phyloP scores from a whole-genome alignment of 768 basidiomycete species.

The Boletus pseudopeckii region DNA sequence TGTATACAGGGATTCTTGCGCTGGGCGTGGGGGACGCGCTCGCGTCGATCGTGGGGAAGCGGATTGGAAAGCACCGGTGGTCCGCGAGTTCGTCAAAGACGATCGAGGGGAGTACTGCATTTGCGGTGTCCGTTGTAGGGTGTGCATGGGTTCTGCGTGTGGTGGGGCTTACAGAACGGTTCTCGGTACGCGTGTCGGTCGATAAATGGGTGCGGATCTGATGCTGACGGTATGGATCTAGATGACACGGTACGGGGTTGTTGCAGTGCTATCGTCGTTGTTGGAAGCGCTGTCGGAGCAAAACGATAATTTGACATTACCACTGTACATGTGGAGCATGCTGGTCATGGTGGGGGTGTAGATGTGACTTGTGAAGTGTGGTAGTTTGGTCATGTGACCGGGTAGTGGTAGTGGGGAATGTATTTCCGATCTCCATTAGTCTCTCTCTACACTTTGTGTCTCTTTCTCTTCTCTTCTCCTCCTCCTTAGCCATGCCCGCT shows the following conservation, averaged over 20 bases:
- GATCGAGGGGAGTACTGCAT: slow-evolving; percentile 85
- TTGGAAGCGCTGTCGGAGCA: slow-evolving; percentile 93
- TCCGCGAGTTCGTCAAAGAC: slow-evolving; percentile 83
- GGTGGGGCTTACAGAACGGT: slow-evolving; percentile 63
- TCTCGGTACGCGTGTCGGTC: slow-evolving; percentile 59
- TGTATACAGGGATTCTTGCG: slow-evolving; percentile 83
- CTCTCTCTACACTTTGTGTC: not conserved
- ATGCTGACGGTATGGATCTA: slow-evolving; percentile 35
- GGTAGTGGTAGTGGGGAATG: slow-evolving; percentile 21
- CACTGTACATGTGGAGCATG: slow-evolving; percentile 94
- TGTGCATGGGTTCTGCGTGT: slow-evolving; percentile 71
- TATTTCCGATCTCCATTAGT: not conserved
- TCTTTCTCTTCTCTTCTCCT: not conserved
- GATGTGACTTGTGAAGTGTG: not conserved
- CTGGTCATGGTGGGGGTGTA: slow-evolving; percentile 53
- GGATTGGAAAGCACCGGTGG: slow-evolving; percentile 80
- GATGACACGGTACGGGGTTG: slow-evolving; percentile 63
- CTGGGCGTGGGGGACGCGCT: slow-evolving; percentile 93
- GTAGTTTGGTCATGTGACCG: slow-evolving; percentile 22
- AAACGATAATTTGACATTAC: slow-evolving; percentile 95
- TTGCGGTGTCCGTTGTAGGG: slow-evolving; percentile 63
- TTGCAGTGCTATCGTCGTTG: slow-evolving; percentile 61
- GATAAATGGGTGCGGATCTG: not conserved
- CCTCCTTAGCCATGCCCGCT: not conserved
- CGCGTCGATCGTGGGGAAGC: slow-evolving; percentile 89